phyloP scores from a whole-genome alignment of 2,329 filamentous ascomycete species.

The Xylariaceae sp. region DNA sequence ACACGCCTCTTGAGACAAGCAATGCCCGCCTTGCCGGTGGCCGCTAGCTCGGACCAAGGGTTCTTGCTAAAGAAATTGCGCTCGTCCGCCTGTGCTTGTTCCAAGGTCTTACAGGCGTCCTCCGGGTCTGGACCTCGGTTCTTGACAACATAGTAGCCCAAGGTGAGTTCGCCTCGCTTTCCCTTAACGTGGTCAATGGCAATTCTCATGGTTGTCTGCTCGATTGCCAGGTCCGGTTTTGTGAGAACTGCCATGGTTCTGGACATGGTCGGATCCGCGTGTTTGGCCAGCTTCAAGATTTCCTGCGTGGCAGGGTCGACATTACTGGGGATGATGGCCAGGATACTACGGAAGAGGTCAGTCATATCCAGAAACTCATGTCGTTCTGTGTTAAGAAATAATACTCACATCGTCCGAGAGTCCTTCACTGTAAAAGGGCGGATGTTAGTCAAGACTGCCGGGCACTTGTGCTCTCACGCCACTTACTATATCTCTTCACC shows the following conservation, averaged over 20 bases:
- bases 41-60: conserved; percentile 33
- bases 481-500: conserved; percentile 41
- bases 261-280: conserved; percentile 29
- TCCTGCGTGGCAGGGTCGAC: conserved; percentile 38
- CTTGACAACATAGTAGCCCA: conserved; percentile 47
- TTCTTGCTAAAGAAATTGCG: conserved; percentile 34
- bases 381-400: background rate
- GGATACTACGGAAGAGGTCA: conserved; percentile 20
- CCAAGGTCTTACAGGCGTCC: conserved; percentile 32
- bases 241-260: conserved; percentile 38
- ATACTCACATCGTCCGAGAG: conserved; percentile 39
- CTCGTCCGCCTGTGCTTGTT: conserved; percentile 33
- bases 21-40: conserved; percentile 23
- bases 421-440: conserved; percentile 33
- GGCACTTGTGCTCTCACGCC: background rate
- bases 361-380: background rate
- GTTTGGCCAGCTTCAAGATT: conserved; percentile 35
- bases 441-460: background rate
- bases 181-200: conserved; percentile 40
- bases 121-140: conserved; percentile 45
- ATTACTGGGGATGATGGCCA: conserved; percentile 35
- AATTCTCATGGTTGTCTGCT: conserved; percentile 35
- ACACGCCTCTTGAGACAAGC: conserved; percentile 34
- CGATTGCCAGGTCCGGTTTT: conserved; percentile 48
- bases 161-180: conserved; percentile 36